Base-by-base conservation (phyloP, 805 yeast species). In the Myxozyma sirexii region DNA sequence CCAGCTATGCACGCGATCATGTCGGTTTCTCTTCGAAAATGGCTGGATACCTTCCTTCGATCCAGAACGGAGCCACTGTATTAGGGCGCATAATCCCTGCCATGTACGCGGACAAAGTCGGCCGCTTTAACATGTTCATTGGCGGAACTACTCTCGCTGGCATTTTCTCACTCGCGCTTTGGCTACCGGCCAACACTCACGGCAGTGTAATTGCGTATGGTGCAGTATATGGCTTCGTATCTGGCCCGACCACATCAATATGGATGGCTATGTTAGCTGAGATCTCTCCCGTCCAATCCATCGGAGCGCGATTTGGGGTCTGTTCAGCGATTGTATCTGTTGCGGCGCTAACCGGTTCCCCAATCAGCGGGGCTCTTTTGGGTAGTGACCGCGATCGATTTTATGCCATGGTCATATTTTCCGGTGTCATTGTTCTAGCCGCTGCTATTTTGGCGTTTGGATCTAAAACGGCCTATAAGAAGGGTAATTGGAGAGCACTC, bases 281-380 rank as follows among this genome's bases (percentile, higher is more conserved):
- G 38, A 47, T 52, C 27, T 69, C 73, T 3, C 60, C 66, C 0
- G 50, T 71, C 21, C 60, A 62, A 8, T 41, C 65, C n/a, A 62
- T 70, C 15, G 75, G 75, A 3, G 67, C 68, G 2, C 59, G 74
- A 7, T 86, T 89, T 88, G 88, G 88, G 1, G 57, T 82, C 39
- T 80, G 88, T 0, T 76, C 87, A 37, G 76, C 80, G 5, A 68
- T 79, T 7, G 84, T 85, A 39, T 79, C 91, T 0, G 77, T 81
- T 66, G 84, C 80, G 2, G 59, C 67, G 13, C 64, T 72, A 7
- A 44, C 67, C 0, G 75, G 74, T 1, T 66, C 71, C 2, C 73
- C 75, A 1, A 48, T 71, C 17, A 72, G 71, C 3, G 75, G 75
- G 4, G 70, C 69, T 1, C 37, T 66, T 7, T 45, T 60, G 24